Conservation (phyloP, 192 early-diverging fungal genomes). For the Diversispora eburnea region DNA sequence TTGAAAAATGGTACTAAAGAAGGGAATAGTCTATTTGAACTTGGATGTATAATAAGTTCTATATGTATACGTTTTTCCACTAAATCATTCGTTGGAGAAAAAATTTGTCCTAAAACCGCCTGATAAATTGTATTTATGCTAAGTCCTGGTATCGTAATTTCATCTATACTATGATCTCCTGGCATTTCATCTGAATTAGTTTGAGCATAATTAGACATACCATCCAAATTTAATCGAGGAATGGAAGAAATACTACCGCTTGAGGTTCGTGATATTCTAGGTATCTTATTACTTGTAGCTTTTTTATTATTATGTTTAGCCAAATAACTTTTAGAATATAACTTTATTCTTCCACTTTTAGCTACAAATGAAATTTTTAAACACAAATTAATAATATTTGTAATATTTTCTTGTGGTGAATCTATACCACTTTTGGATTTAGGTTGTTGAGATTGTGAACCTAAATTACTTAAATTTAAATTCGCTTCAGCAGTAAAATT, state of each 20-base stretch:
- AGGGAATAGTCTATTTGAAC: slow-evolving; percentile 69
- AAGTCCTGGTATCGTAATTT: slow-evolving; percentile 52
- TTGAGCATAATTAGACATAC: not conserved
- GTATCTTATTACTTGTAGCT: slow-evolving; percentile 26
- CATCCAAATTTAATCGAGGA: slow-evolving; percentile 12
- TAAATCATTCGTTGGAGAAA: slow-evolving; percentile 30
- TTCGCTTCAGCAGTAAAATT: slow-evolving; percentile 44
- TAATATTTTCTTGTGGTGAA: not conserved
- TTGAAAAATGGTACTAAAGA: slow-evolving; percentile 66
- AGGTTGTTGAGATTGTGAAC: not conserved
- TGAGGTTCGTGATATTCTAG: slow-evolving; percentile 1
- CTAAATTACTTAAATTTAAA: slow-evolving; percentile 20
- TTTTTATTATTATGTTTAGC: slow-evolving; percentile 37
- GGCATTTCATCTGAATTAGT: slow-evolving; percentile 14
- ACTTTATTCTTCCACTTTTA: slow-evolving; percentile 43
- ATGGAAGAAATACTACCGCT: not conserved
- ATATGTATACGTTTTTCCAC: slow-evolving; percentile 47
- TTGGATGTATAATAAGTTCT: slow-evolving; percentile 63
- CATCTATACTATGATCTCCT: slow-evolving; percentile 42
- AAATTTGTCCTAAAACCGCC: slow-evolving; percentile 42
- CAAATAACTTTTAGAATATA: slow-evolving; percentile 52
- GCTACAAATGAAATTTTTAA: slow-evolving; percentile 49
- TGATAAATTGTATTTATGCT: slow-evolving; percentile 47
- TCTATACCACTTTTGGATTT: not conserved
- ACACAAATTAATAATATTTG: slow-evolving; percentile 38